Evolutionary conservation across 2,329 filamentous ascomycete species (phyloP).

Genomic region (Myriosclerotinia scirpicola): DNA sequence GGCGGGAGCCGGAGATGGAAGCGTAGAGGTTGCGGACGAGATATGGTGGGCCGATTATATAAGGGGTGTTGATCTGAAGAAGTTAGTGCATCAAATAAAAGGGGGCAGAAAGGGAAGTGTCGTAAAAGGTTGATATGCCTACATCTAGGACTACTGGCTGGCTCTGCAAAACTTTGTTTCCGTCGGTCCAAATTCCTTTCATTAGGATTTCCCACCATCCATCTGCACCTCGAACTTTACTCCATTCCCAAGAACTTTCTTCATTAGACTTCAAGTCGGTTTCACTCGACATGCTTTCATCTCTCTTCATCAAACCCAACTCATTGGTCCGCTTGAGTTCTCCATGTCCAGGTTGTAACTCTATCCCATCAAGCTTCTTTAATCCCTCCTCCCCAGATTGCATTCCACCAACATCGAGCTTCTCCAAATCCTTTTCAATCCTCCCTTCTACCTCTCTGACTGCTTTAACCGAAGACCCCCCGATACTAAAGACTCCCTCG

Average conservation of each 20-base stretch:
- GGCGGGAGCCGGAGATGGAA: constrained; percentile 29
- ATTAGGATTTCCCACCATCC: constrained; percentile 34
- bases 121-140: neutral
- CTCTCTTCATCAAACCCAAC: constrained; percentile 26
- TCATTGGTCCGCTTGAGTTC: neutral
- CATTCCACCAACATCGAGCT: neutral
- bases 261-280: neutral
- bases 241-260: constrained; percentile 31
- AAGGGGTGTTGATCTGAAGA: constrained; percentile 32
- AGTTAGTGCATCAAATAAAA: neutral
- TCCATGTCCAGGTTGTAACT: neutral
- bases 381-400: constrained; percentile 3
- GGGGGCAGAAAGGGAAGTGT: neutral
- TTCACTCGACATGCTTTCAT: neutral
- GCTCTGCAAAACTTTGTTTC: constrained; percentile 27
- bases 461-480: constrained; percentile 27
- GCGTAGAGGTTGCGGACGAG: constrained; percentile 31
- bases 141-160: constrained; percentile 33
- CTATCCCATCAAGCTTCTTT: neutral
- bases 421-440: constrained; percentile 12
- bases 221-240: constrained; percentile 32
- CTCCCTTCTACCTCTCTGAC: constrained; percentile 24
- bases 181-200: constrained; percentile 31
- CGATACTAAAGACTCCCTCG: constrained; percentile 32
- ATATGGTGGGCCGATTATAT: constrained; percentile 31